Conservation (phyloP, 257 asterid genomes). For the Coffea eugenioides region DNA sequence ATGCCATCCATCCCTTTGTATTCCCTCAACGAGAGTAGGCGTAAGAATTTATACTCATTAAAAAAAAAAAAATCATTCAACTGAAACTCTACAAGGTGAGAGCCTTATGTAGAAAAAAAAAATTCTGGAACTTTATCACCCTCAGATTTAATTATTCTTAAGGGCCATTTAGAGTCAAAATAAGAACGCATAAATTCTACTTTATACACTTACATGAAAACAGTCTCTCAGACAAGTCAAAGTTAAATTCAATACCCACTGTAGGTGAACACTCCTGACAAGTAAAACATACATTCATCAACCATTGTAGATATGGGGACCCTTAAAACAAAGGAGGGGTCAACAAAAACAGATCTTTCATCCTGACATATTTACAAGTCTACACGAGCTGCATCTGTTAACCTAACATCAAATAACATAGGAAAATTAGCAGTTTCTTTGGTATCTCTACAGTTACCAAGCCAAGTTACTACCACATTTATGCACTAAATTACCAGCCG, state of each 20-base stretch:
- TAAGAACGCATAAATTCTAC: background rate
- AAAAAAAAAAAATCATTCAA: background rate
- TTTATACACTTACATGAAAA: background rate
- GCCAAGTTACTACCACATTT: background rate
- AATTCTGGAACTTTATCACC: background rate
- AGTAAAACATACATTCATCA: background rate
- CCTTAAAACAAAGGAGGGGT: background rate
- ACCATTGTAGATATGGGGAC: background rate
- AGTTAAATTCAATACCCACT: background rate
- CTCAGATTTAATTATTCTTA: background rate
- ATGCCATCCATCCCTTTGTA: background rate
- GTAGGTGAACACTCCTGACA: background rate
- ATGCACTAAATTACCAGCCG: background rate
- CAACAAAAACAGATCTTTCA: background rate
- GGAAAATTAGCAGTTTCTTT: background rate
- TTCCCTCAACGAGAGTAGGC: background rate
- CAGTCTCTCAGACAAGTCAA: background rate
- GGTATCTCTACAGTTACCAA: background rate
- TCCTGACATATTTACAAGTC: constrained; percentile 21
- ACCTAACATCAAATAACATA: constrained; percentile 3
- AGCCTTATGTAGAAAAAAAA: background rate
- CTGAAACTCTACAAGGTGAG: too few species aligned
- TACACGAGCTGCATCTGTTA: constrained; percentile 8
- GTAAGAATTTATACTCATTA: background rate
- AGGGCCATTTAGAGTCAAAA: background rate